Evolutionary conservation across 805 yeast genomes (phyloP), one percentile per base, ranked within the genome.

Genomic region (Ogataea kodamae): DNA sequence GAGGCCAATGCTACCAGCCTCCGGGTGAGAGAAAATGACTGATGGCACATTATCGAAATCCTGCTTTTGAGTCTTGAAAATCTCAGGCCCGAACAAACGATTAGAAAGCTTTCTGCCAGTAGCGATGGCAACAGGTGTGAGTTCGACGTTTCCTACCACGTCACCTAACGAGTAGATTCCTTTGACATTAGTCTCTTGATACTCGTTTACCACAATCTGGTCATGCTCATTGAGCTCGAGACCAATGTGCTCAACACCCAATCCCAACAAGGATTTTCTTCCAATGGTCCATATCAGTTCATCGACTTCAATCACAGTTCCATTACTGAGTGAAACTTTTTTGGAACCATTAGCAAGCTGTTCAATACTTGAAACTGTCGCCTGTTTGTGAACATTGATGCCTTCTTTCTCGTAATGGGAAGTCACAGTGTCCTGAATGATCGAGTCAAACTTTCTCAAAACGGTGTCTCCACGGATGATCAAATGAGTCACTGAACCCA

Each of bases 61-160:
- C 59, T 85, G 86, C 57, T 89, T 87, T 59, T 81, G 84, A 28
- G 76, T 59, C 43, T 74, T 75, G 67, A 72, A 86, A 37, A 64
- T 58, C 43, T 72, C 76, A 36, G 89, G 81, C 14, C 96, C 96
- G 57, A 90, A 92, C 40, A 92, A 65, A 59, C 99, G 76, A 67
- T 90, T 89, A 18, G 97, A 76, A 48, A 92, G 72, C 59, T 78
- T 85, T 64, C 99, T 81, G 42, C 99, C 99, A 7, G 98, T 89
- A 22, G 98, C 97, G 65, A 92, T 92, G 22, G 98, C 98, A 26
- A 88, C 97, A 6, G 99, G 99, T 3, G 99, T 92, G 52, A 92
- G 74, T 67, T 92, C 97, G 27, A 85, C 82, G 18, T 83, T 78
- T 43, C 96, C 97, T 26, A 85, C 82, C 40, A 90, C 94, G 60